Conservation (phyloP, 2,329 filamentous ascomycete genomes). For the Ilyonectria robusta region DNA sequence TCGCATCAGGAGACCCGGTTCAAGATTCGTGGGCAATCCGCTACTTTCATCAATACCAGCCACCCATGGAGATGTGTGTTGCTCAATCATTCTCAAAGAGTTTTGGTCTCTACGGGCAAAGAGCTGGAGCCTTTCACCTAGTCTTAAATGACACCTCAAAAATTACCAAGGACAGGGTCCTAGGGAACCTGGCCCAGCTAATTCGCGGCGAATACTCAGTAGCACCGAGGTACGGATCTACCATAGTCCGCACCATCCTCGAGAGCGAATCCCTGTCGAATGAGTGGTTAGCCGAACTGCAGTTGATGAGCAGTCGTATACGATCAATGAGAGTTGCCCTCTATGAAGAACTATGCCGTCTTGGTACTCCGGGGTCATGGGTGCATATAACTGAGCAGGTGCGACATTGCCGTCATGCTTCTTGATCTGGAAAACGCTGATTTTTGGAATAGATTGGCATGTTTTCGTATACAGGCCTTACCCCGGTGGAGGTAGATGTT, state of each 20-base stretch:
- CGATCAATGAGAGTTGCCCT: constrained; percentile 88
- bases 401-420: background rate
- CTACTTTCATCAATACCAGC: constrained; percentile 82
- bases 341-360: constrained; percentile 83
- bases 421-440: constrained; percentile 11
- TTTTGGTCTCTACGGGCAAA: constrained; percentile 97
- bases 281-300: constrained; percentile 92
- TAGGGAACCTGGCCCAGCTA: constrained; percentile 65
- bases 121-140: constrained; percentile 95
- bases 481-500: constrained; percentile 78
- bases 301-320: constrained; percentile 95
- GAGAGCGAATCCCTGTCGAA: constrained; percentile 85
- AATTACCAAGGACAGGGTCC: constrained; percentile 51
- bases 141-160: constrained; percentile 90
- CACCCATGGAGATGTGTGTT: constrained; percentile 88
- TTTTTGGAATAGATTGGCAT: constrained; percentile 83
- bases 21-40: constrained; percentile 90
- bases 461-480: constrained; percentile 93
- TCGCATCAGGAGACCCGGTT: constrained; percentile 89
- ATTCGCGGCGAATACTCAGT: constrained; percentile 98
- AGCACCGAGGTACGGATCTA: constrained; percentile 91
- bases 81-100: constrained; percentile 98
- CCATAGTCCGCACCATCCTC: constrained; percentile 86
- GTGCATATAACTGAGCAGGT: constrained; percentile 89
- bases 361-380: constrained; percentile 90